Conservation (phyloP, 192 early-diverging fungal species). For the Linnemannia zychae region DNA sequence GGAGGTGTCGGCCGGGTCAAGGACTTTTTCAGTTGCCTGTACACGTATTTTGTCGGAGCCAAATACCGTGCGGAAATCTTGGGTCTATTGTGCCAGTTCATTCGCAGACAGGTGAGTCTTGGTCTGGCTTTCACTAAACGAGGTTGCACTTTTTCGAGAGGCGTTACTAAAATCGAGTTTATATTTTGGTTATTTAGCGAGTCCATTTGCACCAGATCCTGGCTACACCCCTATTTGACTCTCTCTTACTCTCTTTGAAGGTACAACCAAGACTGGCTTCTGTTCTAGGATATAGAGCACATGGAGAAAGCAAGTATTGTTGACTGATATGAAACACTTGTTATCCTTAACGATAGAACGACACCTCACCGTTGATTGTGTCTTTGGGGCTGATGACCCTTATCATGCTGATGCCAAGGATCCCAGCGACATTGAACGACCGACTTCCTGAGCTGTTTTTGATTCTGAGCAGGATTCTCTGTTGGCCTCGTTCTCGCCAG, state of each 20-base stretch:
- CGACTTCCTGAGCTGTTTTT: conserved; percentile 62
- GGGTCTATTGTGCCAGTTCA: conserved; percentile 64
- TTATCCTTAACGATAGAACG: conserved; percentile 46
- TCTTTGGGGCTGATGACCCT: conserved; percentile 65
- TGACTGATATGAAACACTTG: neutral
- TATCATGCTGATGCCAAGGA: conserved; percentile 68
- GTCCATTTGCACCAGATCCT: conserved; percentile 68
- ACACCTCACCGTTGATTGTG: conserved; percentile 65
- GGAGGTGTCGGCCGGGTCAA: conserved; percentile 42
- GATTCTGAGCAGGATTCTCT: conserved; percentile 66
- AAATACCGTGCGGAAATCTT: conserved; percentile 62
- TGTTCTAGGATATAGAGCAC: neutral
- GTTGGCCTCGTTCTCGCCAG: conserved; percentile 64
- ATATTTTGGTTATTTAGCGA: conserved; percentile 36
- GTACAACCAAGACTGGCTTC: conserved; percentile 28
- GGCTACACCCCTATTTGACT: conserved; percentile 65
- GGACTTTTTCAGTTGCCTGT: conserved; percentile 63
- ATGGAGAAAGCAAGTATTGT: neutral
- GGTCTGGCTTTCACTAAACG: neutral
- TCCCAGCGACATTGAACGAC: conserved; percentile 59
- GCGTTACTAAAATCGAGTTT: neutral
- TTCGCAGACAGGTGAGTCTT: conserved; percentile 58
- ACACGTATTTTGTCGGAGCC: conserved; percentile 63
- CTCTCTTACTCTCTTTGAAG: conserved; percentile 64
- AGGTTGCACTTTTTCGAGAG: neutral